phyloP scores from a whole-genome alignment of 2,329 filamentous ascomycete species.

The Chrysoporthe deuterocubensis region DNA sequence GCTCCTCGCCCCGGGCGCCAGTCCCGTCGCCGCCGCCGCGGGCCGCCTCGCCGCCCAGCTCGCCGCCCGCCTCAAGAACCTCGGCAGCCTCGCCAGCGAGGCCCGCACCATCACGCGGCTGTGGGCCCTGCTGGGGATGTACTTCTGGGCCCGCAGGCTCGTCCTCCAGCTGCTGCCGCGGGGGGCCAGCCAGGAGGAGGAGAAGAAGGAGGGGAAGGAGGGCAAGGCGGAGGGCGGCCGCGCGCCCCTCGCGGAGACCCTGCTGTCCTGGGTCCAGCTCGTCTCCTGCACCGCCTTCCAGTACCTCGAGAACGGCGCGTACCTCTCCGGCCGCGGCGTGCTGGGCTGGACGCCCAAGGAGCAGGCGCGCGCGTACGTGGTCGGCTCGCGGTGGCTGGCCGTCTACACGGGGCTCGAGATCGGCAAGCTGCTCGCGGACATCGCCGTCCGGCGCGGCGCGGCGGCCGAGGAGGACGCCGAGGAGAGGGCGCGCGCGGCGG shows the following conservation, averaged over 20 bases:
- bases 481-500: constrained; percentile 50
- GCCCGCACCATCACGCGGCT: constrained; percentile 74
- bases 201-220: too few species aligned
- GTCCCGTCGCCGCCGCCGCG: constrained; percentile 52
- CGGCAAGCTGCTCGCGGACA: constrained; percentile 61
- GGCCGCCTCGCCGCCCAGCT: constrained; percentile 53
- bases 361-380: constrained; percentile 65
- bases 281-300: constrained; percentile 72
- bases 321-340: constrained; percentile 74
- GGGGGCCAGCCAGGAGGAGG: constrained; percentile 23
- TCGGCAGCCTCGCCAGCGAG: constrained; percentile 71
- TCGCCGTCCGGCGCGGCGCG: constrained; percentile 41
- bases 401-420: constrained; percentile 79
- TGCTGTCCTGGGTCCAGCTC: constrained; percentile 71
- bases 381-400: constrained; percentile 82
- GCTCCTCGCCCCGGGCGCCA: constrained; percentile 37
- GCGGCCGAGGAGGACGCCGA: constrained; percentile 42
- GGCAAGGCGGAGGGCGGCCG: constrained; percentile 34
- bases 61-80: constrained; percentile 57
- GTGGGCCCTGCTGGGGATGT: constrained; percentile 77
- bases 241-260: constrained; percentile 46
- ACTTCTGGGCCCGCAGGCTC: constrained; percentile 66
- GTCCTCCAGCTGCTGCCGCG: constrained; percentile 41
- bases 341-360: constrained; percentile 61
- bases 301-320: constrained; percentile 80